A percentile compares a stretch with the other conserved stretches of the same genome.
phyloP scores from a whole-genome alignment of 2,329 filamentous ascomycete species.

The Domatiomyces globalis region DNA sequence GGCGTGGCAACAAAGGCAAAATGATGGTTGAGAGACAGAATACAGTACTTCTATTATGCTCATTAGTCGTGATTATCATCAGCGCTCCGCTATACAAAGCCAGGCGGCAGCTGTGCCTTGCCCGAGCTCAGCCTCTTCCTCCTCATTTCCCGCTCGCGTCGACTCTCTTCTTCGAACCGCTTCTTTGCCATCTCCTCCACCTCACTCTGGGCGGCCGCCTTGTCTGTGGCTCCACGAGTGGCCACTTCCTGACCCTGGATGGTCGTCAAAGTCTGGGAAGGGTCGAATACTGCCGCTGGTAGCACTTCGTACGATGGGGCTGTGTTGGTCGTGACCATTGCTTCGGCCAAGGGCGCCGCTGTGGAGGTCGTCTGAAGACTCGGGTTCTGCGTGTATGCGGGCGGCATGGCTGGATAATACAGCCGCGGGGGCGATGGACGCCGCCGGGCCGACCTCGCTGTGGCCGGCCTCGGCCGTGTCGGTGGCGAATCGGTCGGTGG shows the following conservation, averaged over 20 bases:
- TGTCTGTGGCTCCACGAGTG: constrained; percentile 6
- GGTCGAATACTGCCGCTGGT: constrained; percentile 10
- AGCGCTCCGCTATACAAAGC: not conserved
- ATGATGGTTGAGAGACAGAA: no score
- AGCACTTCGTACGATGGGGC: constrained; percentile 8
- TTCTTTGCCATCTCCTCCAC: constrained; percentile 1
- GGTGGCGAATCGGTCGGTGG: not conserved
- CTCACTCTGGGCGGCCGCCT: constrained; percentile 4
- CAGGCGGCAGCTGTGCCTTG: not conserved
- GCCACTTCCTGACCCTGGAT: constrained; percentile 6
- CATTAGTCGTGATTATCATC: not conserved
- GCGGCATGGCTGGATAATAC: constrained; percentile 1
- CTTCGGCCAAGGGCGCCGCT: constrained; percentile 2
- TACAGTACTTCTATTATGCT: not conserved
- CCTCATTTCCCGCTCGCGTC: constrained; percentile 14
- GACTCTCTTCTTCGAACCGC: constrained; percentile 15
- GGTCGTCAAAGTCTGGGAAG: constrained; percentile 16
- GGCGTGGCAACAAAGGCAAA: no score
- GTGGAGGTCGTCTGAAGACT: not conserved
- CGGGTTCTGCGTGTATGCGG: constrained; percentile 6
- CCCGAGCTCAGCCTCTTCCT: constrained; percentile 3
- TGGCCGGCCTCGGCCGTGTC: not conserved
- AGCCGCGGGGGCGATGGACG: not conserved
- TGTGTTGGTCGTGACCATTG: constrained; percentile 8
- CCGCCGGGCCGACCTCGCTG: not conserved